Conservation (phyloP, 305 asterid genomes). For the Withania somnifera region DNA sequence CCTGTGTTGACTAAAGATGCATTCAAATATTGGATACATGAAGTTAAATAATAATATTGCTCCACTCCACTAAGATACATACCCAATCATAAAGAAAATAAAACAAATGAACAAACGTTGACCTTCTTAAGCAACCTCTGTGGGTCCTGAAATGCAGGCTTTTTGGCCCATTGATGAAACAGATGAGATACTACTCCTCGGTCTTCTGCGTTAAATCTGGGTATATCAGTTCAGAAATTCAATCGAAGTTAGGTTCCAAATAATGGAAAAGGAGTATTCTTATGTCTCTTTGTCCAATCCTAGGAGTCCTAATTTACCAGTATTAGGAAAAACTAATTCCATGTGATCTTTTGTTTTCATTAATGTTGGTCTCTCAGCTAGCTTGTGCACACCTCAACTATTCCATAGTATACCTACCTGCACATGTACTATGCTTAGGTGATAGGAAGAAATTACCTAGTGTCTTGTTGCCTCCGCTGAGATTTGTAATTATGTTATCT, state of each 20-base stretch:
- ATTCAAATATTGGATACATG: not conserved
- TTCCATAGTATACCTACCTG: no score
- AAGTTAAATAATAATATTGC: not conserved
- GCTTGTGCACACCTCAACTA: no score
- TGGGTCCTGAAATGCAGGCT: conserved; percentile 89
- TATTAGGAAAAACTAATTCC: no score
- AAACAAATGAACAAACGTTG: not conserved
- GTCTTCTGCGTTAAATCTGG: conserved; percentile 63
- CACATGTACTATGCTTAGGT: no score
- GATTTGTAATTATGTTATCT: no score
- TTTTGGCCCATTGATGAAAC: conserved; percentile 94
- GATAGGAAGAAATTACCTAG: no score
- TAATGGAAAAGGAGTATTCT: not conserved
- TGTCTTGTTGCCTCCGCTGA: no score
- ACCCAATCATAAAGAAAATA: conserved; percentile 3
- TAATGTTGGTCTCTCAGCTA: no score
- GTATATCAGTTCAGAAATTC: conserved; percentile 6
- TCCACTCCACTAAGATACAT: not conserved
- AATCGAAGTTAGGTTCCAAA: not conserved
- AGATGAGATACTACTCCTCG: conserved; percentile 76
- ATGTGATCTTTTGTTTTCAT: no score
- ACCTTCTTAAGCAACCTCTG: conserved; percentile 91
- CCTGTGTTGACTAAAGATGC: not conserved
- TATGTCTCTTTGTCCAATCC: conserved; percentile 1
- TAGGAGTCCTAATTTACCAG: not conserved